Base-by-base conservation (phyloP, 441 rosid genomes). In the Mallotus repandus region DNA sequence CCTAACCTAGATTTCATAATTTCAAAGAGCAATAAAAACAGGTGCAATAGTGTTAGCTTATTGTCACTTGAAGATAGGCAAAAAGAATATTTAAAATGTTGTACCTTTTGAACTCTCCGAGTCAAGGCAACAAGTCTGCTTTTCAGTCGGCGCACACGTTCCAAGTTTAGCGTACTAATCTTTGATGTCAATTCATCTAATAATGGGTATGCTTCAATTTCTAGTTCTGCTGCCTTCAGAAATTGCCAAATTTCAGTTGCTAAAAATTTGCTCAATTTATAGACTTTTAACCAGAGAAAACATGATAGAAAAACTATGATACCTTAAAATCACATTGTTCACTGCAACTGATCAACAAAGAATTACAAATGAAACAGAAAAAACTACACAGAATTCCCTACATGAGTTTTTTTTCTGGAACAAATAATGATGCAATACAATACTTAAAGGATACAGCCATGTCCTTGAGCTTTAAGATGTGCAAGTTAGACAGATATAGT, bases 151-250 rank as follows among this genome's bases (percentile, higher is more conserved):
- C 98, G 97, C 14, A 71, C 97, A 29, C 96, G 93, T 76, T 96
- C 98, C 88, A 96, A 82, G 82, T 96, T 96, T 70, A 93, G 77
- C 10, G 99, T 96, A 74, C 99, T 96, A 83, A 96, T 92, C 89
- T 93, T 93, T 60, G 98, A 96, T 16, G 98, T 93, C 71, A 96
- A 93, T 83, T 93, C 99, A 72, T 96, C 99, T 73, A 96, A 78
- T 66, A 96, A 83, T 8, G 99, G 99, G 79, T 96, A 96, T 70
- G 99, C 99, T 86, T 96, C 99, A 81, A 93, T 93, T 81, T 96
- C 99, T 68, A 96, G 82, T 81, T 96, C 97, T 76, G 96, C 94
- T 78, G 97, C 99, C 99, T 96, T 83, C 62, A 57, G 52, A 84
- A 77, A 79, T 71, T 62, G 50, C 60, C 81, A 71, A 68, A 48